Evolutionary conservation across 2,329 filamentous ascomycete species (phyloP), one percentile per base, ranked within the genome.

Genomic region (Aspergillus neoniger): DNA sequence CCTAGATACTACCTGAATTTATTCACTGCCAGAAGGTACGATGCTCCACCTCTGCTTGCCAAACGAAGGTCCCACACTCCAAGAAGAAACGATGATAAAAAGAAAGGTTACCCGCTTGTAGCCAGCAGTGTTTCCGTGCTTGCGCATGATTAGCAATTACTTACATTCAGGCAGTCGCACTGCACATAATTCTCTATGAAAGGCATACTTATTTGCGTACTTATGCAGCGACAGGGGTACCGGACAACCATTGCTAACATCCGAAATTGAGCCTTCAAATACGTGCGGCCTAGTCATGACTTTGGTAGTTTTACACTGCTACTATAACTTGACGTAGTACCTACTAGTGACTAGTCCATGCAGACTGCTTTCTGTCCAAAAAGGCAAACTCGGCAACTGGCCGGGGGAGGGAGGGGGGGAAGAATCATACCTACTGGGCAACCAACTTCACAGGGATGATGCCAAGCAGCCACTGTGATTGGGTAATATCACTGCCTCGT

Each of bases 401-500:
- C 30, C 30, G 12, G 12, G n/a, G n/a, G n/a, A n/a, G n/a, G n/a
- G n/a, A n/a, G 30, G 30, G 30, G 30, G 12, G 5, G 5, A 36
- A 14, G 30, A 36, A 14, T 36, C 17, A 28, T 28, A 17, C 23
- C 23, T 25, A 25, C 25, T 28, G 25, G 47, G 47, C 47, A 50
- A 17, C 47, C 47, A n/a, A 30, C 57, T 57, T 21, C 23, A 43
- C 12, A 17, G 36, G 58, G 59, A 36, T 36, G 23, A 55, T 51
- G n/a, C 17, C 52, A 48, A 32, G 21, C 17, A 43, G 54, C 14
- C 14, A 19, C 47, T 36, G 10, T 55, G 17, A 67, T 67, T 67
- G 65, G 65, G 15, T 28, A 17, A 14, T 3, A n/a, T 23, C 50
- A 49, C 43, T 55, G 54, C 60, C 58, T 67, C 63, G 59, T 67